Evolutionary conservation across 2,329 filamentous ascomycete genomes (phyloP).

Genomic region (Alternaria sp.): DNA sequence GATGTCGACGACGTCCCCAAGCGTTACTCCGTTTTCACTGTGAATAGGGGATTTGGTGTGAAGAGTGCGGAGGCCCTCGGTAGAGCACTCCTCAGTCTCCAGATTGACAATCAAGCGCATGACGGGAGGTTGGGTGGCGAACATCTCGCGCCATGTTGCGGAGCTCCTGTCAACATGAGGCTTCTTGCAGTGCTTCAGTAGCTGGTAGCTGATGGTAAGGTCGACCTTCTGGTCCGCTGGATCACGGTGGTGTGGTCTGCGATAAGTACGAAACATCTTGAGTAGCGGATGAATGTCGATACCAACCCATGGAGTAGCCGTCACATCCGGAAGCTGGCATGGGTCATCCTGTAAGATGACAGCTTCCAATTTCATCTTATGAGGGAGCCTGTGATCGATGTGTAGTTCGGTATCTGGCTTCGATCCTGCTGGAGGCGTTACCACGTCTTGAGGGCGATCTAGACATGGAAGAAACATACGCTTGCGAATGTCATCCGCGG

Average conservation of each 20-base stretch:
- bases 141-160: background rate
- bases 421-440: background rate
- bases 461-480: background rate
- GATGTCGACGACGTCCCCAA: background rate
- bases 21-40: background rate
- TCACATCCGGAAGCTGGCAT: background rate
- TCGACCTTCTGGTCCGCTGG: background rate
- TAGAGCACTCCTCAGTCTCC: background rate
- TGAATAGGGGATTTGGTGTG: background rate
- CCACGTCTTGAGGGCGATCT: background rate
- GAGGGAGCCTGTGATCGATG: background rate
- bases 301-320: background rate
- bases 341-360: background rate
- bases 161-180: background rate
- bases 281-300: background rate
- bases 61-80: background rate
- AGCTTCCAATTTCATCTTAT: background rate
- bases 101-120: background rate
- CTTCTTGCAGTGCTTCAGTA: background rate
- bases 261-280: background rate
- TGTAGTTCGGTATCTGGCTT: background rate
- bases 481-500: background rate
- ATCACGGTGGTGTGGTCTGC: rapidly evolving
- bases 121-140: background rate
- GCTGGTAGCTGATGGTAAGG: background rate